Base-by-base conservation (phyloP, 495 filamentous ascomycete species). In the Terfezia claveryi region DNA sequence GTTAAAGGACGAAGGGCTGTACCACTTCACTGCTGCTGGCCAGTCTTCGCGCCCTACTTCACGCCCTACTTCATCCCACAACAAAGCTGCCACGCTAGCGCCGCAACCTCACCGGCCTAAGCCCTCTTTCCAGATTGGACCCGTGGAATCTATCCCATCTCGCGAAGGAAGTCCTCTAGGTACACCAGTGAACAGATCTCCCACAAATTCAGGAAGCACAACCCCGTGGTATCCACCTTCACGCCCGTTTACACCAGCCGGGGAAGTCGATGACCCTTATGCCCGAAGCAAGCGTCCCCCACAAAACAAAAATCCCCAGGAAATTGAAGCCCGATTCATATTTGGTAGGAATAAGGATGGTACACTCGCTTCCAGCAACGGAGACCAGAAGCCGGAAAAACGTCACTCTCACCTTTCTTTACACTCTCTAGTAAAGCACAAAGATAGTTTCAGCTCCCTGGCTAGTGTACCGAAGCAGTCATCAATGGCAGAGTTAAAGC, bases 231-330 rank as follows among this genome's bases (percentile, higher is more conserved):
- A 56, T 38, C 63, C 57, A 11, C 60, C 63, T 23, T 59, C 62
- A 20, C 59, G 80, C 32, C 79, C 86, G 16, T 83, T 84, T 57
- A 87, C 85, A 44, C 88, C 86, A 4, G 72, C 78, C 10, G 86
- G 82, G 16, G 87, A 93, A 37, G 77, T 71, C 23, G 84, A 94
- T 66, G 87, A 96, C 63, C 87, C 89, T 8, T 93, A 93, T 67
- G 82, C 85, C 14, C 81, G 85, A 55, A 81, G 76, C 63, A 88
- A 81, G 62, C 80, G 88, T 16, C 79, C 80, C 23, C 79, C 80
- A 5, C 85, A 85, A 60, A 69, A 77, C 23, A 79, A 76, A 57
- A 79, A 81, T 57, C 70, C 80, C 16, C 73, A 80, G 50, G 68
- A 68, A 14, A 80, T 94, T 46, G 89, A 96, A 61, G 72, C 82